These are phyloP conservation scores for Ogataea ramenticola DNA, from an alignment of 805 yeast species.

Conservation along the genomic window DNA sequence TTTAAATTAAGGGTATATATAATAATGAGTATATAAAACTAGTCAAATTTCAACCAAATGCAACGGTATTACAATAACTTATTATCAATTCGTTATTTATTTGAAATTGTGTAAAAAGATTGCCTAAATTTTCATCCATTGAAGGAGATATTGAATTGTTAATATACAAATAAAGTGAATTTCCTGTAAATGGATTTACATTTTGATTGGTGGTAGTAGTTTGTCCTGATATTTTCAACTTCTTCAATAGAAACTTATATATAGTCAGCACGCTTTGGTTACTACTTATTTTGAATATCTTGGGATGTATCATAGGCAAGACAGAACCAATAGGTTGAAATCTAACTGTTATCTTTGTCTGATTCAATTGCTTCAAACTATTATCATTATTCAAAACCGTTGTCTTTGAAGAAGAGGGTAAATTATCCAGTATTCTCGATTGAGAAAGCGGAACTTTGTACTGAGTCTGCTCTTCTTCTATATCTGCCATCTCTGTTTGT, in stretches of 20 bases:
- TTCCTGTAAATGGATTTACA: slow-evolving; percentile 8
- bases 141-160: slow-evolving; percentile 40
- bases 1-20: background rate
- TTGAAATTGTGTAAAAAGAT: slow-evolving; percentile 27
- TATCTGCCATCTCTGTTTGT: background rate
- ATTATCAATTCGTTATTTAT: slow-evolving; percentile 33
- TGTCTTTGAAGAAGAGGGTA: slow-evolving; percentile 17
- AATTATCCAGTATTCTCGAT: slow-evolving; percentile 17
- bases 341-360: slow-evolving; percentile 36
- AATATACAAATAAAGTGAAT: slow-evolving; percentile 31
- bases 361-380: slow-evolving; percentile 5
- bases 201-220: slow-evolving; percentile 1
- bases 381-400: slow-evolving; percentile 9
- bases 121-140: slow-evolving; percentile 35
- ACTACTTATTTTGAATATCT: slow-evolving; percentile 40
- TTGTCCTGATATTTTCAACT: slow-evolving; percentile 26
- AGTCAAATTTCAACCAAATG: no score
- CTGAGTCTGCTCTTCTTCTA: slow-evolving; percentile 3
- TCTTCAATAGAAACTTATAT: slow-evolving; percentile 36
- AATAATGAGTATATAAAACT: no score
- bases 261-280: slow-evolving; percentile 41
- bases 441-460: slow-evolving; percentile 24
- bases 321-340: slow-evolving; percentile 55
- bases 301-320: slow-evolving; percentile 41
- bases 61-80: slow-evolving; percentile 38